Evolutionary conservation across 306 rosid genomes (phyloP), one percentile per base, ranked within the genome.

Genomic region (Herpetospermum pedunculosum): DNA sequence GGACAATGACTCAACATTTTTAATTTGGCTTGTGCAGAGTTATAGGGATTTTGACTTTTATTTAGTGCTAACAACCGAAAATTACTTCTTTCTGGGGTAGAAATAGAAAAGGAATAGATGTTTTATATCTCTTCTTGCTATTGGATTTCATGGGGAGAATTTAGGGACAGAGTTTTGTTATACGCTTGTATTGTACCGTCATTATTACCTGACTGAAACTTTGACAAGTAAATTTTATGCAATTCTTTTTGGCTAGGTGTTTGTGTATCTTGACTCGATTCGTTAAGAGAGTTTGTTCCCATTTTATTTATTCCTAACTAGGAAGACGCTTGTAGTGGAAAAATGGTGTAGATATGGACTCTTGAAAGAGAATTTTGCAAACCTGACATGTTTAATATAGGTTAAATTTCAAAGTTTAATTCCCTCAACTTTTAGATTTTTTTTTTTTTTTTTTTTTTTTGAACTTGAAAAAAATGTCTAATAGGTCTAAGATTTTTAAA

Each of bases 1-100:
- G 85, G 85, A 81, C 85, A 35, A 21, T 65, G 72, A 30, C 30
- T 63, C 64, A 9, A 30, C 63, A 71, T 28, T 46, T 77, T 32
- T 47, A 14, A 55, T 28, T 70, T 82, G 25, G 25, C n/a, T 43
- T 28, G 48, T 67, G 71, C 40, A 63, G n/a, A 35, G 43, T 35
- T 47, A 9, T 65, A 21, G 13, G 54, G 43, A 23, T 68, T 68
- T 43, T 68, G 73, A 44, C 28, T 12, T 65, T 43, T 64, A 37
- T 19, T 64, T 43, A 13, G 53, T 41, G 21, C 52, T 14, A 4
- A 23, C 26, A 69, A 14, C 37, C 30, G 1, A 68, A 13, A 38
- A 9, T 2, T 65, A 21, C 30, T 11, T 40, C 30, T 11, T 40
- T 13, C 49, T 5, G n/a, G 15, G 50, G 52, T 14, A 23, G 32